Evolutionary conservation across 1,284 basidiomycete species (phyloP), one percentile per base, ranked within the genome.

Genomic region (Rhizoctonia solani): DNA sequence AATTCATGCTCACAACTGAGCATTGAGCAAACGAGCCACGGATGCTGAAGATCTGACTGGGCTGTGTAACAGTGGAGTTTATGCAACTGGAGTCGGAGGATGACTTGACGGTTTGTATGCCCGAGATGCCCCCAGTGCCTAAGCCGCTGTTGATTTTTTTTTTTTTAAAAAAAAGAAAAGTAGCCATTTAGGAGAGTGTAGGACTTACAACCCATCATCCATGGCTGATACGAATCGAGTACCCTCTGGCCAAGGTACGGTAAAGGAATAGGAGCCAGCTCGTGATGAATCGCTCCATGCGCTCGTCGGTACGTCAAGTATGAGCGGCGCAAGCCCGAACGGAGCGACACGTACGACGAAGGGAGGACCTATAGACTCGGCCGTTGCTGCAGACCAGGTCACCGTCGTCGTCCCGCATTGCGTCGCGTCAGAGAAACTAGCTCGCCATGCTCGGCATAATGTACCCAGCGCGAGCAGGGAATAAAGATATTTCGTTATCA

Each of bases 131-230:
- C 1, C 58, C 58, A 13, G 30, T 52, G 34, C 46, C 58, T 19
- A 14, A 25, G 11, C 32, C 46, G 19, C 58, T 63, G 34, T 21
- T 56, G 5, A 2, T 4, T n/a, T n/a, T n/a, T n/a, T n/a, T n/a
- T 8, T 19, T 27, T 9, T 39, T 14, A 49, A 9, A 11, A 5
- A 46, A 14, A 19, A 2, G 11, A 1, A 32, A 19, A 29, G 19
- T 39, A 8, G n/a, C 6, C 19, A 27, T 21, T 9, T 39, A 39
- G 9, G 37, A 21, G 6, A 39, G 2, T 14, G 23, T 8, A 21
- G 32, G 4, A 41, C 58, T 63, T 34, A 63, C 58, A 34, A 63
- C 39, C 58, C 58, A 52, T 63, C 58, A 29, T 52, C 58, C 44
- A 63, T 50, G 4, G 47, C 6, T 3, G 58, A 21, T 30, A 63